Conservation (phyloP, 257 asterid species). For the Forsythia viridissima region DNA sequence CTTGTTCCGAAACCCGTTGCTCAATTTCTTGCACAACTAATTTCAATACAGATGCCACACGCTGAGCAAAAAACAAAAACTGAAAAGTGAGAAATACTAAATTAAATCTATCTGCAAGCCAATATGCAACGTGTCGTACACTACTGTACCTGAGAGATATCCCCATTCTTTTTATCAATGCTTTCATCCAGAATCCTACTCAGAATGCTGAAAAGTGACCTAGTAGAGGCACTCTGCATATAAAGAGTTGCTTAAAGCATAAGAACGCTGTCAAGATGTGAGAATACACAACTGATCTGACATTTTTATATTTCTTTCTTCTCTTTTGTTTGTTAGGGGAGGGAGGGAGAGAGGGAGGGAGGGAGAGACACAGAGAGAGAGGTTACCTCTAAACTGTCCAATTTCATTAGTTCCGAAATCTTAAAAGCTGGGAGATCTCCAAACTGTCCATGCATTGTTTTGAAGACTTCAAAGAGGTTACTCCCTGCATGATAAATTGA, state of each 20-base stretch:
- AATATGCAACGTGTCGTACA: conserved; percentile 16
- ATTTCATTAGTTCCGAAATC: conserved; percentile 74
- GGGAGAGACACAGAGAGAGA: not conserved
- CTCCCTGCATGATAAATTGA: conserved; percentile 46
- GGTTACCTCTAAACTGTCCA: conserved; percentile 74
- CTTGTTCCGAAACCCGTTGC: conserved; percentile 67
- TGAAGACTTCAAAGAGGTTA: conserved; percentile 42
- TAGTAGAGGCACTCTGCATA: conserved; percentile 72
- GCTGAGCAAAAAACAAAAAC: conserved; percentile 44
- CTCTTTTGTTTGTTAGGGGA: not conserved
- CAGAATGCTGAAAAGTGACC: conserved; percentile 66
- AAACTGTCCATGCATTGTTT: conserved; percentile 48
- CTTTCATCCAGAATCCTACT: conserved; percentile 66
- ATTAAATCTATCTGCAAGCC: conserved; percentile 5
- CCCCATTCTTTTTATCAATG: conserved; percentile 71
- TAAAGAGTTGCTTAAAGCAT: conserved; percentile 29
- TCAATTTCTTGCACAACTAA: conserved; percentile 86
- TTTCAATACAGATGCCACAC: conserved; percentile 76
- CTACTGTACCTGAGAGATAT: conserved; percentile 70
- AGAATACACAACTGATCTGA: conserved; percentile 9
- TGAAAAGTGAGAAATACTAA: conserved; percentile 1
- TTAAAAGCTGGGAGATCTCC: conserved; percentile 57
- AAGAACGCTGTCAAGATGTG: conserved; percentile 16
- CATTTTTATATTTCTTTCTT: not conserved
- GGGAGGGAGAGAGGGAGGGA: not conserved